Base-by-base conservation (phyloP, 2,329 filamentous ascomycete species). In the Lecanicillium sp. region DNA sequence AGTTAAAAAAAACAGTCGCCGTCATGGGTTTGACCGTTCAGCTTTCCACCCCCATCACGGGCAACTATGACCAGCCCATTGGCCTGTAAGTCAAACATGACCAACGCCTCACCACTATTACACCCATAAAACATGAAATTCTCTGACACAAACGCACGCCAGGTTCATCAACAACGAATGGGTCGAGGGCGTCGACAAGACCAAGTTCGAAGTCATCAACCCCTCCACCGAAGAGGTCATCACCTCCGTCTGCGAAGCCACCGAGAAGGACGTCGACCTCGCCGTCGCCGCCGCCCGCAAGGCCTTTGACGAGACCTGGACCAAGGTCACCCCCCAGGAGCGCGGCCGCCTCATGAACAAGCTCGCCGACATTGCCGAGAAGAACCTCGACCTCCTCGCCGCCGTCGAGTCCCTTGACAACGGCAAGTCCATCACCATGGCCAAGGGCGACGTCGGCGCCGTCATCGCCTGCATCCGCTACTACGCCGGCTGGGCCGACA, bases 91-190 rank as follows among this genome's bases (percentile, higher is more conserved):
- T 68, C 19, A n/a, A n/a, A n/a, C n/a, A n/a, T n/a, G n/a, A n/a
- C n/a, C n/a, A n/a, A n/a, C n/a, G n/a, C n/a, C n/a, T n/a, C n/a
- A n/a, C n/a, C n/a, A n/a, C n/a, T n/a, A n/a, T n/a, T n/a, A n/a
- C n/a, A n/a, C n/a, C n/a, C n/a, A n/a, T n/a, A n/a, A n/a, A 46
- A 46, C 26, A 44, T 23, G 24, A 30, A 14, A 15, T 17, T 44
- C 19, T 19, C 49, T 35, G 21, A 44, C 2, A 14, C 24, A 27
- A 17, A 29, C 52, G 37, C 26, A n/a, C 14, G 17, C 9, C 60
- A 88, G 85, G 52, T 93, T 88, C 78, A 93, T 95, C 79, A 90
- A 93, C 79, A 90, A 91, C 69, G 86, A 96, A 70, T 96, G 84
- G 72, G 81, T 94, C 55, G 67, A 69, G 61, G 77, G 82, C 65